Base-by-base conservation (phyloP, 75 land plant species). In the Cupressus sempervirens region DNA sequence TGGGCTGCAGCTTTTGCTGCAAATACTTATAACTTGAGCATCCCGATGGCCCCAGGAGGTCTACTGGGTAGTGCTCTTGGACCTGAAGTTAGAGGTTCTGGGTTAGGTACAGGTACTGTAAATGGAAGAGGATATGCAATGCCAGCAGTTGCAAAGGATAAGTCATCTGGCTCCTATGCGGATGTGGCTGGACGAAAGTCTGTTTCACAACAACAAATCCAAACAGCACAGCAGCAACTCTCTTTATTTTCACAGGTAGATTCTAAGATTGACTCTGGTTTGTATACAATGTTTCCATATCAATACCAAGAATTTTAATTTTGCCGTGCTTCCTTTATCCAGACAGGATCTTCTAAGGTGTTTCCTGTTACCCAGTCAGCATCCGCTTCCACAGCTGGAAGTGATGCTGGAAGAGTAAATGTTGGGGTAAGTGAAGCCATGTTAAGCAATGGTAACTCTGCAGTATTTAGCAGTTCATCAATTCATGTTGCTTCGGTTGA, bases 11-110 rank as follows among this genome's bases (percentile, higher is more conserved):
- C 87, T 14, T 82, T 32, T 23, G 86, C 84, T 74, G 84, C 85
- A 67, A 88, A 90, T 74, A 56, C 87, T 29, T 86, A 89, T 70
- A 89, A 84, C 40, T 38, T 84, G 46, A 86, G 83, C 72, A 75
- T 86, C 52, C 75, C 89, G 3, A 58, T 89, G 68, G 50, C 83
- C 26, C 73, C 90, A 12, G 72, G 85, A 34, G 80, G 85, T 34
- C 86, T 76, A 38, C 84, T 81, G 54, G 76, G 76, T 53, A 79
- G 76, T 83, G 32, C 72, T 52, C 68, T 80, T 20, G 72, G 86
- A 5, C 53, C 85, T 56, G 84, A 46, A 52, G 85, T 65, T 58
- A 83, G 46, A 34, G 50, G 82, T 40, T 7, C 76, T 14, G 75
- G 34, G 50, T 68, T 12, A 26, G 73, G 72, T 23, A 76, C 52